These are phyloP conservation scores for Pseudozyma tsukubaensis DNA, from an alignment of 1,284 basidiomycete species.

Conservation along the genomic window DNA sequence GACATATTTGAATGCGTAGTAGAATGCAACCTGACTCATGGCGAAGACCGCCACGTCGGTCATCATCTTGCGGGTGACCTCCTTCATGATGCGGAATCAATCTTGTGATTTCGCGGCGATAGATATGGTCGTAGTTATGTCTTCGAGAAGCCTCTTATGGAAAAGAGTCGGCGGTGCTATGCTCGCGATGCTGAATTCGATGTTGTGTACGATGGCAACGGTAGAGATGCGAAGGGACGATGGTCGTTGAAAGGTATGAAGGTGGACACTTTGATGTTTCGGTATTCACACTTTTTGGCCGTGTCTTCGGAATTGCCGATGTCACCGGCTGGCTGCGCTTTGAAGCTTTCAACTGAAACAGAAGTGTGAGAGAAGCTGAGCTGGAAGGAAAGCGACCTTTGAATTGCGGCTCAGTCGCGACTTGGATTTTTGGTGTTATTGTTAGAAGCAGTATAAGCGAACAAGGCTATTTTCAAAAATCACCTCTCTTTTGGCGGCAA, in stretches of 20 bases:
- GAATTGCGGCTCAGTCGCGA: background rate
- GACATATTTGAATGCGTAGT: constrained; percentile 70
- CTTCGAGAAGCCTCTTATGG: no score
- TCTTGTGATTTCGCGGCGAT: no score
- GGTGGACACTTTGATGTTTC: background rate
- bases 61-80: constrained; percentile 63
- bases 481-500: background rate
- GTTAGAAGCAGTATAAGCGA: background rate
- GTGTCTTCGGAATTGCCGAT: constrained; percentile 15
- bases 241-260: background rate
- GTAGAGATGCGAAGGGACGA: background rate
- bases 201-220: no score
- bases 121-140: no score
- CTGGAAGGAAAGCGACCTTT: constrained; percentile 14
- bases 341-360: constrained; percentile 13
- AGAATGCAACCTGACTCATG: constrained; percentile 68
- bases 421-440: background rate
- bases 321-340: constrained; percentile 6
- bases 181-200: no score
- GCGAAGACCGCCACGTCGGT: constrained; percentile 64
- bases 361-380: constrained; percentile 6
- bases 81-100: constrained; percentile 44
- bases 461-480: background rate
- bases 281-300: constrained; percentile 1
- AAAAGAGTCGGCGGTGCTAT: no score